Base-by-base conservation (phyloP, 169 alveolate species). In the Eimeria acervulina region DNA sequence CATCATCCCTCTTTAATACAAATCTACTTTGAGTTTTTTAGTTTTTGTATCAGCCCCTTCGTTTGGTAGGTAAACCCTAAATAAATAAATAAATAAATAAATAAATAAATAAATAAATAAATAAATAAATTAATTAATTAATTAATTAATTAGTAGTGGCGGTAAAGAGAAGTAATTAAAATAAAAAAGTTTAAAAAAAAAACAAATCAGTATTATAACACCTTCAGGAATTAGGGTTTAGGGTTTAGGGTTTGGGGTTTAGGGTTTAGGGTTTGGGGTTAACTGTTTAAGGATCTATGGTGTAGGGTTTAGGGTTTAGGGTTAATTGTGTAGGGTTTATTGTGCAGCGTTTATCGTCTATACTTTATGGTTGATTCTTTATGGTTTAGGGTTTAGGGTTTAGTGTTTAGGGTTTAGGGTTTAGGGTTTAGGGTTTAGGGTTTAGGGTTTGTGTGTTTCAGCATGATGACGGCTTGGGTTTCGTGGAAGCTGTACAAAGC, bases 401-500 rank as follows among this genome's bases (percentile, higher is more conserved):
- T 68, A 17, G 80, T 7, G 74, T 63, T 63, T 63, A 68, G 80
- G 80, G 80, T 68, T 68, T 68, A 68, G 80, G 80, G 66, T 55
- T 55, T 55, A 55, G 66, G 66, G 66, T 55, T 55, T 55, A 55
- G 66, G 66, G 66, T 55, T 55, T 74, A 40, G 80, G 80, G 80
- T 68, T 68, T 68, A 68, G 80, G 80, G 80, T 68, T 68, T 68
- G 59, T 36, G 47, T 36, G 80, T 61, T 1, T 44, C 17, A 91
- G 95, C 51, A 8, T 91, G 19, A 19, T 78, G n/a, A 59, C 84
- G 28, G 91, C 91, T 1, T 91, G 95, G 95, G 66, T 91, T 3
- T 90, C 95, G 23, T 91, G 95, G 95, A 63, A 74, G 40, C 17
- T 91, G 42, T 91, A 91, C 51, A 91, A 91, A 40, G 38, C 61